Percentiles rank a stretch among this genome's conserved stretches.
phyloP scores from a whole-genome alignment of 768 basidiomycete genomes.

The Trametopsis cervina region DNA sequence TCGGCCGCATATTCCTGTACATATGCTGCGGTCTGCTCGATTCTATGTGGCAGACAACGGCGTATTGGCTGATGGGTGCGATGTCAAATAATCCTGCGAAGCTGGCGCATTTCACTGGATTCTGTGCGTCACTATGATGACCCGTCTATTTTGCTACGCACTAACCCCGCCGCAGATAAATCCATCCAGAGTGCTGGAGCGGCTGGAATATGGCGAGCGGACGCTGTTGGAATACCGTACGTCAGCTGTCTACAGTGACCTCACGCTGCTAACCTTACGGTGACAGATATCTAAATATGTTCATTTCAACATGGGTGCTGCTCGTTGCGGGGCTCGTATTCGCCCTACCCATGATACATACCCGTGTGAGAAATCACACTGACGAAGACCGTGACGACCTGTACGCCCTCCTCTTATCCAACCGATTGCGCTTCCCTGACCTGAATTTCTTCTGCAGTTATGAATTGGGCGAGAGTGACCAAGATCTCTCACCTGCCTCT shows the following conservation, averaged over 20 bases:
- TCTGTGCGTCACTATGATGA: constrained; percentile 46
- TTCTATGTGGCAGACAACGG: constrained; percentile 80
- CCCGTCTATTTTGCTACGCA: constrained; percentile 12
- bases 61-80: constrained; percentile 80
- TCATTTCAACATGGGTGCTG: constrained; percentile 69
- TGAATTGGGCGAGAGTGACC: neutral
- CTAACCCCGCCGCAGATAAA: constrained; percentile 42
- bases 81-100: constrained; percentile 81
- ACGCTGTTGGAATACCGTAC: constrained; percentile 55
- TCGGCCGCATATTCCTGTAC: constrained; percentile 52
- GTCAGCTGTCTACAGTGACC: constrained; percentile 21
- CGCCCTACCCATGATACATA: constrained; percentile 68
- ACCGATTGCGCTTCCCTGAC: neutral
- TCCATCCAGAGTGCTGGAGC: constrained; percentile 73
- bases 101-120: constrained; percentile 74
- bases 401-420: neutral
- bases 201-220: constrained; percentile 66
- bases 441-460: neutral
- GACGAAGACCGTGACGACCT: constrained; percentile 34
- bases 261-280: neutral
- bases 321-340: constrained; percentile 57
- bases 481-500: no score
- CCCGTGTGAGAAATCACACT: constrained; percentile 58
- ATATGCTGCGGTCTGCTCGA: constrained; percentile 72
- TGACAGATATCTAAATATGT: constrained; percentile 60